phyloP scores from a whole-genome alignment of 1,284 basidiomycete species.

The Rugosomyces carneus region DNA sequence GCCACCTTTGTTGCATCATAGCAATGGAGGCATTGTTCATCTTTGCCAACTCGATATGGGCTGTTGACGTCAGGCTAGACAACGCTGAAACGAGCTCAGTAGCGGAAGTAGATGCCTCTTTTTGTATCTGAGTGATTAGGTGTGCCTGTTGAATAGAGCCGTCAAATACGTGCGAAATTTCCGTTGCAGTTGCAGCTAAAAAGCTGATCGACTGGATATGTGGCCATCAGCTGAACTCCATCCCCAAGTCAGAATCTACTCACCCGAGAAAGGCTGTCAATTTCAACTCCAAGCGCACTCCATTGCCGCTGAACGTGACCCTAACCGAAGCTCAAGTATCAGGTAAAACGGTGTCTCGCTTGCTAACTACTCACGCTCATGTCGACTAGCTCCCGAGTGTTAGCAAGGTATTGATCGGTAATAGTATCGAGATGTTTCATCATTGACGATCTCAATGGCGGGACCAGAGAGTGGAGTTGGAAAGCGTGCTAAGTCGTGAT shows the following conservation, averaged over 20 bases:
- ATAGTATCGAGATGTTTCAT: constrained; percentile 12
- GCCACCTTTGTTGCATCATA: constrained; percentile 9
- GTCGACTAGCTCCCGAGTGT: constrained; percentile 10
- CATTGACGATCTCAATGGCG: constrained; percentile 12
- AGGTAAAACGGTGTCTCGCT: neutral
- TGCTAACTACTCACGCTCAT: constrained; percentile 8
- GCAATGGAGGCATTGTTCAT: constrained; percentile 36
- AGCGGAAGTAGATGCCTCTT: constrained; percentile 29
- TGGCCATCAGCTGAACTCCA: neutral
- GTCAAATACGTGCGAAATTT: constrained; percentile 18
- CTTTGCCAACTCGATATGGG: constrained; percentile 35
- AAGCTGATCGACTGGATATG: constrained; percentile 12
- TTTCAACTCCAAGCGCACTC: constrained; percentile 8
- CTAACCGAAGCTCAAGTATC: constrained; percentile 6
- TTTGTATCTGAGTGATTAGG: constrained; percentile 13
- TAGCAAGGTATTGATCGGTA: constrained; percentile 7
- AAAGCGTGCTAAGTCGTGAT: constrained; percentile 13
- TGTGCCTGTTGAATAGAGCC: constrained; percentile 26
- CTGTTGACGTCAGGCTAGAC: constrained; percentile 29
- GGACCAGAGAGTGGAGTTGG: constrained; percentile 10
- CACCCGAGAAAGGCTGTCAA: constrained; percentile 13
- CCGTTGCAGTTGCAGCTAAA: constrained; percentile 18
- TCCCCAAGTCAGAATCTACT: neutral
- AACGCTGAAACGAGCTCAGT: constrained; percentile 29
- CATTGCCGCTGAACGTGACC: constrained; percentile 12